Conservation (phyloP, 1,284 basidiomycete genomes). For the Irpex sp. region DNA sequence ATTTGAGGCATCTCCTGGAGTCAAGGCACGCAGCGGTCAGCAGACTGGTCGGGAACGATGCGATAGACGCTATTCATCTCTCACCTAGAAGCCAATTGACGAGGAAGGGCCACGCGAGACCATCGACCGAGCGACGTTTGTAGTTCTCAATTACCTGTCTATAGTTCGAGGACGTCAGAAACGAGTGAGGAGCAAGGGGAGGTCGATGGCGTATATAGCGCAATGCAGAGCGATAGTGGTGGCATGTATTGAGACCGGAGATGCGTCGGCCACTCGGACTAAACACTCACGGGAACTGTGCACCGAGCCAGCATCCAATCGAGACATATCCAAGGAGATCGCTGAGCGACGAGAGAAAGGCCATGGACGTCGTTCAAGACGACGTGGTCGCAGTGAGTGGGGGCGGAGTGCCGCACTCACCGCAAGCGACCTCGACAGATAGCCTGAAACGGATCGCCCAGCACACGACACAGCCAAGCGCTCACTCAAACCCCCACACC, state of each 20-base stretch:
- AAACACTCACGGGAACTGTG: slow-evolving; percentile 83
- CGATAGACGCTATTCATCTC: slow-evolving; percentile 20
- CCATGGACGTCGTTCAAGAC: slow-evolving; percentile 10
- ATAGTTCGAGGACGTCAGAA: slow-evolving; percentile 6
- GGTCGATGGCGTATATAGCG: slow-evolving; percentile 8
- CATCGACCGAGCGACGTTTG: slow-evolving; percentile 72
- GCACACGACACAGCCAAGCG: background rate
- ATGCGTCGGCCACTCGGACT: slow-evolving; percentile 14
- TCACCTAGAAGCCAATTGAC: slow-evolving; percentile 87
- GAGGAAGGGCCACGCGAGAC: slow-evolving; percentile 86
- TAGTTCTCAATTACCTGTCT: slow-evolving; percentile 85
- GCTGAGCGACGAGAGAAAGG: slow-evolving; percentile 25
- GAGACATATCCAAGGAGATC: slow-evolving; percentile 69
- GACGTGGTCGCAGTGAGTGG: slow-evolving; percentile 8
- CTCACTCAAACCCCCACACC: background rate
- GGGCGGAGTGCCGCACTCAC: background rate
- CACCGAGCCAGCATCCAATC: slow-evolving; percentile 87
- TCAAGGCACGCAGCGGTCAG: background rate
- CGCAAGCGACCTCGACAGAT: too few species aligned
- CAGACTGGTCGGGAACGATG: background rate
- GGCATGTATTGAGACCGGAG: slow-evolving; percentile 3
- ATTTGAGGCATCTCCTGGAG: slow-evolving; percentile 83
- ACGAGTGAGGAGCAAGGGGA: background rate
- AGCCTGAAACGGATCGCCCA: background rate
- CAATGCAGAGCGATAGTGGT: slow-evolving; percentile 8